These are phyloP conservation scores for Hagleromyces aurorensis DNA, from an alignment of 805 yeast genomes.

Conservation along the genomic window DNA sequence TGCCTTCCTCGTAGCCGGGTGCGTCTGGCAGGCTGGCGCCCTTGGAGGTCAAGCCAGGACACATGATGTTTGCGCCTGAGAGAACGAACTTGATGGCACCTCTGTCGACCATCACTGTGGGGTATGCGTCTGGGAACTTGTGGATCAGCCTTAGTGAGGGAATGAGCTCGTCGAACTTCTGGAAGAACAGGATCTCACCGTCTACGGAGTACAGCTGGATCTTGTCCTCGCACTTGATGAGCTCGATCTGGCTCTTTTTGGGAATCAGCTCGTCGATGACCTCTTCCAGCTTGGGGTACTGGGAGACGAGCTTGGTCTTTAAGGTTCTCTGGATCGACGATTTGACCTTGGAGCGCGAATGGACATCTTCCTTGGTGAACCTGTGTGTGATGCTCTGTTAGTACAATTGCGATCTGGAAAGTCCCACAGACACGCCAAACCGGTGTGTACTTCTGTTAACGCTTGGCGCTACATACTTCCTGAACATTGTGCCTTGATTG, in stretches of 20 bases:
- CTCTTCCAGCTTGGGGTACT: conserved; percentile 67
- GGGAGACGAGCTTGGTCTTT: conserved; percentile 61
- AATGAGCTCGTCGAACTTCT: conserved; percentile 69
- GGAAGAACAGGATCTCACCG: conserved; percentile 66
- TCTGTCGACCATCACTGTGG: conserved; percentile 82
- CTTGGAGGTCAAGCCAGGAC: conserved; percentile 84
- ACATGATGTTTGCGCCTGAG: conserved; percentile 96
- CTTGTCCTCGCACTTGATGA: conserved; percentile 84
- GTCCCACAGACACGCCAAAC: too few species aligned
- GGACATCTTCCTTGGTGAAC: conserved; percentile 79
- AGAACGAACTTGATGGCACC: conserved; percentile 94
- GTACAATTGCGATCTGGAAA: too few species aligned
- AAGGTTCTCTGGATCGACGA: conserved; percentile 92
- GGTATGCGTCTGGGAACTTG: conserved; percentile 75
- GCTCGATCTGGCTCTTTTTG: conserved; percentile 73
- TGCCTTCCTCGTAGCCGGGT: conserved; percentile 44
- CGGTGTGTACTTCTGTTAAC: too few species aligned
- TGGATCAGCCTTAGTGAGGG: conserved; percentile 74
- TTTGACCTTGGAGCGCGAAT: conserved; percentile 84
- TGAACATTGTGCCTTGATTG: too few species aligned
- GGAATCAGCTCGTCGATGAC: conserved; percentile 79
- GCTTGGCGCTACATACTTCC: too few species aligned
- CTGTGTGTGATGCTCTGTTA: conserved; percentile 21
- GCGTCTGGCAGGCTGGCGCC: conserved; percentile 81
- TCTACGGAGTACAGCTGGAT: conserved; percentile 71